A percentile compares a stretch with the other conserved stretches of the same genome.
phyloP scores from a whole-genome alignment of 257 asterid species.

The Rhazya stricta region DNA sequence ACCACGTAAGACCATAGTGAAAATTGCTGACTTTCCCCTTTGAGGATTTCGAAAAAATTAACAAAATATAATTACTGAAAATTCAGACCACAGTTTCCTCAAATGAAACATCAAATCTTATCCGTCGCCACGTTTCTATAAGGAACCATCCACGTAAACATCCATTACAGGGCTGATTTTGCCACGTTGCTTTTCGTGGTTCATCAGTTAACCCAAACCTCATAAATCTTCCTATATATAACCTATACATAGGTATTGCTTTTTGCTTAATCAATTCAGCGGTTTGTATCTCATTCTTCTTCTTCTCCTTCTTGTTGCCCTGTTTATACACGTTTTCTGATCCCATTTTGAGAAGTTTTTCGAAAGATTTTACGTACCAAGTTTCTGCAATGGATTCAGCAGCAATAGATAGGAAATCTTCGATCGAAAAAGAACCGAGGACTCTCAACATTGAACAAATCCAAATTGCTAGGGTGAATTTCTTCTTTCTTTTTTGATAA shows the following conservation, averaged over 20 bases:
- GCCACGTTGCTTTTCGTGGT: slow-evolving; percentile 16
- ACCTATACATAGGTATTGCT: not conserved
- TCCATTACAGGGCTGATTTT: not conserved
- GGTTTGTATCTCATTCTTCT: not conserved
- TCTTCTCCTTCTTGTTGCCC: not conserved
- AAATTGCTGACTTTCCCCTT: not conserved
- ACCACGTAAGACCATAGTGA: not conserved
- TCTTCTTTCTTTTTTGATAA: not conserved
- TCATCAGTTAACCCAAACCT: not conserved
- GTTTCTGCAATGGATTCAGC: slow-evolving; percentile 11
- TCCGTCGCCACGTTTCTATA: not conserved
- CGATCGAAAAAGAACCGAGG: slow-evolving; percentile 32
- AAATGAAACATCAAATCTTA: not conserved
- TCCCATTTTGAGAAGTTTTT: not conserved
- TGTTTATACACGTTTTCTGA: not conserved
- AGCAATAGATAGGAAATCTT: slow-evolving; percentile 23
- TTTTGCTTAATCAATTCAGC: not conserved
- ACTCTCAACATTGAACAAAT: slow-evolving; percentile 28
- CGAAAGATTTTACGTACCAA: too few relatives aligned
- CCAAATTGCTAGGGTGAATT: slow-evolving; percentile 29
- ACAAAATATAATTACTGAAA: not conserved
- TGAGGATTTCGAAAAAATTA: not conserved
- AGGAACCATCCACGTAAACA: slow-evolving; percentile 7
- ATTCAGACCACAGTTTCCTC: not conserved
- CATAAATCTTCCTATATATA: not conserved